Evolutionary conservation across 345 rosid species (phyloP).

Genomic region (Ricinus communis): DNA sequence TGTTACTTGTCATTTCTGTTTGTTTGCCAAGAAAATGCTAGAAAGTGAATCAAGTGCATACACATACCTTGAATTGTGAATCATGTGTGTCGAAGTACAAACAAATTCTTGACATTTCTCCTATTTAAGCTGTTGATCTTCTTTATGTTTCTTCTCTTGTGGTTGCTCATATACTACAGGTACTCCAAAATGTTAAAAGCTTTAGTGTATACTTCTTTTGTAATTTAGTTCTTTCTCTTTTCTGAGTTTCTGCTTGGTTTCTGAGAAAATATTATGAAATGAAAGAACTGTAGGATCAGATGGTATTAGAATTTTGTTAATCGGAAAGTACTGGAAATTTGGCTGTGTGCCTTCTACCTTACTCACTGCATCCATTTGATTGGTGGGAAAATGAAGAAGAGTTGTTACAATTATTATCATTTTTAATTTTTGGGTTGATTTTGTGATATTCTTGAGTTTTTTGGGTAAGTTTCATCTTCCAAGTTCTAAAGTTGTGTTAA

Average conservation of each 20-base stretch:
- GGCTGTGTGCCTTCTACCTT: no score
- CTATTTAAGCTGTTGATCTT: neutral
- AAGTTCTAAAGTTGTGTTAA: neutral
- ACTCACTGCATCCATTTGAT: neutral
- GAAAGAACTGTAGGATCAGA: neutral
- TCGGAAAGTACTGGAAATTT: no score
- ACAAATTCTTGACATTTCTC: neutral
- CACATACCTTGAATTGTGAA: no score
- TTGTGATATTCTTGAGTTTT: neutral
- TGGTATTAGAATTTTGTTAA: neutral
- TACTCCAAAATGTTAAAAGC: neutral
- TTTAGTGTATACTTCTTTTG: neutral
- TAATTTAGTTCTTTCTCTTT: no score
- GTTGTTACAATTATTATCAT: no score
- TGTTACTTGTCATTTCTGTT: neutral
- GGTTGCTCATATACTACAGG: neutral
- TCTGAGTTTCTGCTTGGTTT: neutral
- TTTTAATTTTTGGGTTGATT: neutral
- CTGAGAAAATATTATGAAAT: neutral
- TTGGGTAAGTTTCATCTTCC: neutral
- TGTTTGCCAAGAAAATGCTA: conserved; percentile 7
- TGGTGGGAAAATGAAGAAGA: neutral
- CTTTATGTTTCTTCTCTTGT: neutral
- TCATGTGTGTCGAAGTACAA: no score
- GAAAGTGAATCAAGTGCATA: neutral